Percentiles rank a stretch among this genome's conserved stretches.
phyloP scores from a whole-genome alignment of 257 asterid genomes.

The Gardenia jasminoides region DNA sequence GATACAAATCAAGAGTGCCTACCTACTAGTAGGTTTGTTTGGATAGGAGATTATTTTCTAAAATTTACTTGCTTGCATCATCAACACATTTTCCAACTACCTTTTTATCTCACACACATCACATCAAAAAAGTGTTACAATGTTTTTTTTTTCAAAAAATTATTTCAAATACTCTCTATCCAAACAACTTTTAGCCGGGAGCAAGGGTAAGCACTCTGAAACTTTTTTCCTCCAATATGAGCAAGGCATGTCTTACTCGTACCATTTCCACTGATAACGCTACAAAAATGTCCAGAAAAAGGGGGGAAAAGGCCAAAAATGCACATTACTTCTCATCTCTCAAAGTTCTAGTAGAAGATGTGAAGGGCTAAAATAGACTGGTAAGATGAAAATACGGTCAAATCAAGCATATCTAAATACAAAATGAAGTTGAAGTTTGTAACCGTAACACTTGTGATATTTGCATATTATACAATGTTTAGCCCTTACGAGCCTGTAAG shows the following conservation, averaged over 20 bases:
- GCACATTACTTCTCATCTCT: not conserved
- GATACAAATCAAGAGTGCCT: no score
- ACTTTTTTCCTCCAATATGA: not conserved
- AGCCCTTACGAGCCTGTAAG: constrained; percentile 24
- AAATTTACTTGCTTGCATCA: no score
- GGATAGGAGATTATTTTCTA: no score
- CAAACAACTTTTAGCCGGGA: no score
- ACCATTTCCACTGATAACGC: not conserved
- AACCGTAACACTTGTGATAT: not conserved
- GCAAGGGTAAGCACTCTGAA: not conserved
- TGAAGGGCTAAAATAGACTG: not conserved
- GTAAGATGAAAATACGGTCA: not conserved
- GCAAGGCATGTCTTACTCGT: not conserved
- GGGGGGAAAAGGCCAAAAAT: not conserved
- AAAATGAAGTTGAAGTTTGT: constrained; percentile 6
- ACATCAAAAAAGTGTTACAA: no score
- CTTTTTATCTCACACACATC: no score
- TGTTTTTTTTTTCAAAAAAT: no score
- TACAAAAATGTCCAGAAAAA: not conserved
- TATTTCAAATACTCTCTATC: no score
- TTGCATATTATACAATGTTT: constrained; percentile 30
- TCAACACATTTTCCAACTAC: no score
- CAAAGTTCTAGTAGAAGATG: not conserved
- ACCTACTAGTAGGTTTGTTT: no score
- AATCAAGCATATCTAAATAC: constrained; percentile 1